Evolutionary conservation across 768 basidiomycete genomes (phyloP).

Genomic region (Hygrocybe coccinea): DNA sequence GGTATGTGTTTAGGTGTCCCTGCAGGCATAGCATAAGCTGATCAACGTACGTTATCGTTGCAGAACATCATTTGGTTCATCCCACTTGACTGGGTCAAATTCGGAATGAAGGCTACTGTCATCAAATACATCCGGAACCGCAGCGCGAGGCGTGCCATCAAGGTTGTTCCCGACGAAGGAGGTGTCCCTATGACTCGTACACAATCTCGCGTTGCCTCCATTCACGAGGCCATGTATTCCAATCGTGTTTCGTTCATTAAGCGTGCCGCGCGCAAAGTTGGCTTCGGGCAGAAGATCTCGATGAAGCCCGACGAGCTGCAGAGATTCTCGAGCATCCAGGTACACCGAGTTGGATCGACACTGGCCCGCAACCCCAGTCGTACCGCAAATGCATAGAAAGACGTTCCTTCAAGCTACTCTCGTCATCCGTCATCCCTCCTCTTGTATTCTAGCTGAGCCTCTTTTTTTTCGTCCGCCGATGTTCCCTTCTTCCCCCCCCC

Average conservation of each 20-base stretch:
- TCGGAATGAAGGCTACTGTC: slow-evolving; percentile 90
- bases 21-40: neutral
- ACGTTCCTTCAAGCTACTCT: neutral
- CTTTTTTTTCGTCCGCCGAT: no score
- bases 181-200: slow-evolving; percentile 81
- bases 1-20: no score
- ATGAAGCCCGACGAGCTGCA: slow-evolving; percentile 84
- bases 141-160: slow-evolving; percentile 40
- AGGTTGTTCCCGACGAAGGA: slow-evolving; percentile 35
- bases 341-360: slow-evolving; percentile 67
- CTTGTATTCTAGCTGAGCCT: neutral
- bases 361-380: slow-evolving; percentile 74
- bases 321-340: slow-evolving; percentile 83
- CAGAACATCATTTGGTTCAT: slow-evolving; percentile 96
- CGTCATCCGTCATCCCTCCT: no score
- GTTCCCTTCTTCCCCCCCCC: neutral
- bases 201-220: slow-evolving; percentile 80
- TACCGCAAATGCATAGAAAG: slow-evolving; percentile 26
- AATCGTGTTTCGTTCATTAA: slow-evolving; percentile 94
- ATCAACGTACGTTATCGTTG: slow-evolving; percentile 15
- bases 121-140: slow-evolving; percentile 80
- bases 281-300: slow-evolving; percentile 74
- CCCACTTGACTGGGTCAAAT: slow-evolving; percentile 94
- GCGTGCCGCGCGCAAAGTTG: slow-evolving; percentile 82
- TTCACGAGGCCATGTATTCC: slow-evolving; percentile 90